Percentiles rank a stretch among this genome's conserved stretches.
These are phyloP conservation scores for Chrysoporthe austroafricana DNA, from an alignment of 2,329 filamentous ascomycete genomes.

Conservation along the genomic window DNA sequence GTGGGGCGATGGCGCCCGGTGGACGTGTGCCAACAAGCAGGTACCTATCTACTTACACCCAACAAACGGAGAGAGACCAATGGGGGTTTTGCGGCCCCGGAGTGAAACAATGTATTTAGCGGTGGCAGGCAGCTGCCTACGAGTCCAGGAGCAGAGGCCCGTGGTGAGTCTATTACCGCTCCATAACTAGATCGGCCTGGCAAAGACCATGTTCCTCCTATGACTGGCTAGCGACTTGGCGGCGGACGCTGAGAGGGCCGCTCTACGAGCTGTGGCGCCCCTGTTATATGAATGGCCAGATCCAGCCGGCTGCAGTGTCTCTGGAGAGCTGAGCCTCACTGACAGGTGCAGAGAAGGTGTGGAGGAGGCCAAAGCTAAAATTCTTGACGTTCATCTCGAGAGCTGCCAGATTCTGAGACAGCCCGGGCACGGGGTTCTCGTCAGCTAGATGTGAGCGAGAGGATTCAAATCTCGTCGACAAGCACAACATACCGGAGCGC, in stretches of 20 bases:
- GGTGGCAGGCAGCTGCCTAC: neutral
- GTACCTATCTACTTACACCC: neutral
- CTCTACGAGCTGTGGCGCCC: conserved; percentile 30
- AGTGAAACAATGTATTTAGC: conserved; percentile 4
- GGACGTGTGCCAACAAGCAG: neutral
- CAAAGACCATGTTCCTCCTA: conserved; percentile 1
- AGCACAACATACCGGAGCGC: neutral
- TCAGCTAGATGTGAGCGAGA: neutral
- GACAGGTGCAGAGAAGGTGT: neutral
- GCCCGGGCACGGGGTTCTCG: neutral
- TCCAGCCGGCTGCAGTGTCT: conserved; percentile 16
- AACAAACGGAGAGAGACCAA: neutral
- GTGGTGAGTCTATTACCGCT: conserved; percentile 1
- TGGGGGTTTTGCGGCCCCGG: neutral
- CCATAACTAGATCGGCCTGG: neutral
- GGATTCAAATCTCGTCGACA: neutral
- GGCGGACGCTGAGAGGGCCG: conserved; percentile 26
- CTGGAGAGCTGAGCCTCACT: conserved; percentile 13
- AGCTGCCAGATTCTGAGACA: neutral
- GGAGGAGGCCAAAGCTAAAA: neutral
- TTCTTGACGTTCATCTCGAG: neutral
- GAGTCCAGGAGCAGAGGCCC: neutral
- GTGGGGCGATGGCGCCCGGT: neutral
- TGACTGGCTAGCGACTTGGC: conserved; percentile 27
- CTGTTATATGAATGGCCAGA: conserved; percentile 18